phyloP scores from a whole-genome alignment of 805 yeast genomes.

The Wickerhamiella parazyma region DNA sequence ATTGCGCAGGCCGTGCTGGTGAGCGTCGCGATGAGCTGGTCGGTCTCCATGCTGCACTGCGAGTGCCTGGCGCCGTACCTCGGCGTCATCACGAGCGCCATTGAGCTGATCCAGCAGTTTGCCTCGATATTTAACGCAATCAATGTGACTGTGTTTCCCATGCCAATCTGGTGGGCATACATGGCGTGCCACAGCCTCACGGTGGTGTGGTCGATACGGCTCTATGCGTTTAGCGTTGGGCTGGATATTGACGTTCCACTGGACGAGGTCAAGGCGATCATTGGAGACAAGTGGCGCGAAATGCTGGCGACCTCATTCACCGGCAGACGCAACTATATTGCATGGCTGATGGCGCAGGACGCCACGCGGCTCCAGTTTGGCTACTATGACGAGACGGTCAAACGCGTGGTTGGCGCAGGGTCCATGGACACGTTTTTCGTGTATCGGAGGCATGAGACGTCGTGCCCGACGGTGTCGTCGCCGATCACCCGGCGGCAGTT shows the following conservation, averaged over 20 bases:
- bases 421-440: slow-evolving; percentile 11
- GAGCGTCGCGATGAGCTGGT: neutral
- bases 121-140: slow-evolving; percentile 12
- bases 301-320: slow-evolving; percentile 26
- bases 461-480: neutral
- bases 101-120: slow-evolving; percentile 10
- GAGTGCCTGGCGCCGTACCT: neutral
- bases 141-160: slow-evolving; percentile 6
- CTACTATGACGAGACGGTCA: slow-evolving; percentile 5
- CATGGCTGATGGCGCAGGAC: slow-evolving; percentile 30
- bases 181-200: slow-evolving; percentile 13
- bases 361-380: slow-evolving; percentile 15
- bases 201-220: slow-evolving; percentile 15
- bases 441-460: neutral
- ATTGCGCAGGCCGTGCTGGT: neutral
- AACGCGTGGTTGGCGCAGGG: slow-evolving; percentile 17
- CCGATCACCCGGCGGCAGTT: neutral
- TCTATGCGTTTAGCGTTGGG: slow-evolving; percentile 15
- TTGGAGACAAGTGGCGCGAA: slow-evolving; percentile 22
- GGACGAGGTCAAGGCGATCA: slow-evolving; percentile 17
- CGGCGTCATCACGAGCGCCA: neutral
- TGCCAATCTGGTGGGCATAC: slow-evolving; percentile 12
- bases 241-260: slow-evolving; percentile 21
- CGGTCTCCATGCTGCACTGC: neutral
- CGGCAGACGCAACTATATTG: slow-evolving; percentile 35